Evolutionary conservation across 305 asterid genomes (phyloP), one percentile per base, ranked within the genome.

Genomic region (Striga hermonthica): DNA sequence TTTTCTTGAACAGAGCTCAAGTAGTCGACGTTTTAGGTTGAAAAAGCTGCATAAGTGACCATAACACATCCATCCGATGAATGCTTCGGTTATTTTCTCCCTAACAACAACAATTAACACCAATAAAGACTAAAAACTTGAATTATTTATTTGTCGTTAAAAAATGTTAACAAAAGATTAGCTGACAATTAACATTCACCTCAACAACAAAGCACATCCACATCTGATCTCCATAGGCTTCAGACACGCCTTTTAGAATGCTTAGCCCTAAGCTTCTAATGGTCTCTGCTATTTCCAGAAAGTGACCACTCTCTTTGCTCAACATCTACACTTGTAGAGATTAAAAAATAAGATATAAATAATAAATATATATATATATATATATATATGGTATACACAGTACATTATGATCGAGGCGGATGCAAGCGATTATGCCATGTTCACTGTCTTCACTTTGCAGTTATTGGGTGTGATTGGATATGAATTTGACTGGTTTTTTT

Each of bases 191-290:
- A 22, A 65, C 60, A 72, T 66, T 68, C 90, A 93, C 99, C 99
- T 93, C 97, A 47, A 93, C 97, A 52, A 88, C 91, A 64, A 93
- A 90, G 81, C 96, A 85, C 83, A 84, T 79, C 89, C 89, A 82
- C n/a, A 81, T 83, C 76, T 85, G 84, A 62, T 83, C 81, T 44
- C 89, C 95, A 34, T 72, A 72, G 76, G 82, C 79, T 77, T 90
- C 95, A 57, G 95, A 82, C 35, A 80, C 90, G 41, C 97, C 97
- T 79, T 88, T 88, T 82, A 90, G 67, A 60, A 93, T 87, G 28
- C 81, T 76, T 64, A 93, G 81, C 74, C 90, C 96, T 90, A 88
- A 81, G 87, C 94, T 81, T 72, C 90, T 81, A 74, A 93, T 86
- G 54, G 92, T 79, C 68, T 90, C 96, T 50, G 95, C 88, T 71